phyloP scores from a whole-genome alignment of 345 rosid genomes.

The Geranium rotundifolium region DNA sequence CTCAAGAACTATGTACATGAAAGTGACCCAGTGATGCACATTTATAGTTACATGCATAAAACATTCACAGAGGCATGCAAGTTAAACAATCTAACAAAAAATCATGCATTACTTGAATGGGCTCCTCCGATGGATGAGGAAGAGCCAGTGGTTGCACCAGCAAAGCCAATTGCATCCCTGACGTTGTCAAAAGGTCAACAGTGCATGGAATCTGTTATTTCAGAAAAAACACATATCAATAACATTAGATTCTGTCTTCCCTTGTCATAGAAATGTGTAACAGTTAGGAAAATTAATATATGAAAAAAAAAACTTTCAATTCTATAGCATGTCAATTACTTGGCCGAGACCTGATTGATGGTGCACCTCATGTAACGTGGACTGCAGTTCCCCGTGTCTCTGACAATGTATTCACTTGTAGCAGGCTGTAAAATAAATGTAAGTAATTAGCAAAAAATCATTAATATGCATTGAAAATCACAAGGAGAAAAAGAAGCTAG shows the following conservation, averaged over 20 bases:
- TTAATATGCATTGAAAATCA: not conserved
- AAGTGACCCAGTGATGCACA: not conserved
- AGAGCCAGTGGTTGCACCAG: slow-evolving; percentile 92
- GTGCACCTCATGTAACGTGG: slow-evolving; percentile 99
- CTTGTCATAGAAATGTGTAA: slow-evolving; percentile 1
- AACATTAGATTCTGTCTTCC: not conserved
- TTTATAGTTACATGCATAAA: not conserved
- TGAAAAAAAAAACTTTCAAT: not conserved
- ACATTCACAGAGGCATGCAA: not conserved
- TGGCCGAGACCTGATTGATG: slow-evolving; percentile 62
- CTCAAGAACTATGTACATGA: not conserved
- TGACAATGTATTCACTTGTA: slow-evolving; percentile 70
- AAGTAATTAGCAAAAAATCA: slow-evolving; percentile 10
- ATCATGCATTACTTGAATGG: slow-evolving; percentile 53
- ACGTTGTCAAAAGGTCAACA: slow-evolving; percentile 80
- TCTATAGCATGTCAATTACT: not conserved
- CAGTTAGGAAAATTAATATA: not conserved
- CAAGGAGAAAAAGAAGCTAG: not conserved
- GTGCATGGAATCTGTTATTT: slow-evolving; percentile 81
- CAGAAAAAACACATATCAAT: slow-evolving; percentile 2
- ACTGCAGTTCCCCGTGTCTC: slow-evolving; percentile 93
- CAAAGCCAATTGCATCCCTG: slow-evolving; percentile 91
- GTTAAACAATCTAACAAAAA: too few species aligned
- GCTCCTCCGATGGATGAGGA: slow-evolving; percentile 94
- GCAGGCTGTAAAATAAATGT: slow-evolving; percentile 48